Base-by-base conservation (phyloP, 1,139 yeast species). In the Kodamaea ohmeri region DNA sequence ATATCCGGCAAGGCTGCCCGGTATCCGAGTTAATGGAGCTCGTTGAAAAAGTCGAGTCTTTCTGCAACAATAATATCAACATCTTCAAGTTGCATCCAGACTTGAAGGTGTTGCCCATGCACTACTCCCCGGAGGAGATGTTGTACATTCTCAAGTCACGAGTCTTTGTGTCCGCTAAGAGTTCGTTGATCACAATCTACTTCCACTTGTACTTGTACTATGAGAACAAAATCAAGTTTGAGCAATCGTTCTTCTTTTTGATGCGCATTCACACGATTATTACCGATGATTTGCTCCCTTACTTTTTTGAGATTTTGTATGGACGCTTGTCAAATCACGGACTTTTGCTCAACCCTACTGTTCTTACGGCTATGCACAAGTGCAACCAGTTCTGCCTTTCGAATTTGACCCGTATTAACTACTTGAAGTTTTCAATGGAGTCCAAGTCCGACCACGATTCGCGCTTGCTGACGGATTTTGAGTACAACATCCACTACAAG, bases 171-270 rank as follows among this genome's bases (percentile, higher is more conserved):
- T 36, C 52, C 3, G 37, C 44, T 12, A 51, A 53, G 33, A 34
- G 45, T 6, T 48, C 52, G 11, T 40, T 51, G 25, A 38, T 51
- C 30, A 48, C 58, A 2, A 43, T 50, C 6, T 51, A 47, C 39
- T 51, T 48, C 35, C 58, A 52, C 36, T 43, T 55, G n/a, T 53
- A 47, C 34, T 44, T 49, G 40, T 54, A 62, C 45, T 67, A 59
- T 39, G 68, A 61, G 38, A 41, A 45, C 14, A 48, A 46, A 33
- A 41, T 51, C 3, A 53, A 60, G 15, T 26, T 44, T 8, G 52
- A 52, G 8, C 48, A 55, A 21, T 46, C 68, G 2, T 58, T 48
- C 43, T 60, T 53, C 40, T 69, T 68, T 45, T 47, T 60, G 41
- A 54, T 55, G 39, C 55, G 52, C 32, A 44, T 51, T 16, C 42